Evolutionary conservation across 106 monocot genomes (phyloP).

Genomic region (Platanthera guangdongensis): DNA sequence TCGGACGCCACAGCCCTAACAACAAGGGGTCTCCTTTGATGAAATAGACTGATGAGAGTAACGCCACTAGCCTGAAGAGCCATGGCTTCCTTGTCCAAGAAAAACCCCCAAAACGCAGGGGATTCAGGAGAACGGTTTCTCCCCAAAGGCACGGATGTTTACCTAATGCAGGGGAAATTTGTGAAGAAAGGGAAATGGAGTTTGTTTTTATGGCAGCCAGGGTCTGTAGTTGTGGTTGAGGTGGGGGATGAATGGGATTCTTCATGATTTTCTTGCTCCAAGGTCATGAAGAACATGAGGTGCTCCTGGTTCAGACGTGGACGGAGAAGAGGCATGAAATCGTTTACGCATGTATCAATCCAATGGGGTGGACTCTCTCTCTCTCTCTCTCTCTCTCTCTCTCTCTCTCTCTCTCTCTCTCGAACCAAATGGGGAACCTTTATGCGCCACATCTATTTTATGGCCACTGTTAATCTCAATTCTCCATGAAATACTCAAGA

Average conservation of each 20-base stretch:
- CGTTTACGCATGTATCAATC: not conserved
- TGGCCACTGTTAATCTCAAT: too few relatives aligned
- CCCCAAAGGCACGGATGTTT: not conserved
- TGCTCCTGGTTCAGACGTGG: conserved; percentile 1
- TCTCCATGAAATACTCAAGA: too few relatives aligned
- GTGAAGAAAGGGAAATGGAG: not conserved
- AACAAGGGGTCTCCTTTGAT: conserved; percentile 11
- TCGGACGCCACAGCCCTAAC: conserved; percentile 32
- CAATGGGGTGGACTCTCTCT: not conserved
- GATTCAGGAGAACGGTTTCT: not conserved
- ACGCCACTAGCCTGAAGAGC: conserved; percentile 41
- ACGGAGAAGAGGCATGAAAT: not conserved
- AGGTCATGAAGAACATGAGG: not conserved
- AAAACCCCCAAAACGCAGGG: not conserved
- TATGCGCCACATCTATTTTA: not conserved
- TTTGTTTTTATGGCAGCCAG: not conserved
- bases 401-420: too few relatives aligned
- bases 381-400: too few relatives aligned
- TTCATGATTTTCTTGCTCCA: not conserved
- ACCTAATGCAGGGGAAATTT: not conserved
- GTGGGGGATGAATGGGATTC: not conserved
- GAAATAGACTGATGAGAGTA: conserved; percentile 19
- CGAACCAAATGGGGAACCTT: not conserved
- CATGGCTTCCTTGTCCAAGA: conserved; percentile 21
- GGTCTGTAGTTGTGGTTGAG: not conserved